phyloP scores from a whole-genome alignment of 768 basidiomycete species.

The Kwoniella sp. region DNA sequence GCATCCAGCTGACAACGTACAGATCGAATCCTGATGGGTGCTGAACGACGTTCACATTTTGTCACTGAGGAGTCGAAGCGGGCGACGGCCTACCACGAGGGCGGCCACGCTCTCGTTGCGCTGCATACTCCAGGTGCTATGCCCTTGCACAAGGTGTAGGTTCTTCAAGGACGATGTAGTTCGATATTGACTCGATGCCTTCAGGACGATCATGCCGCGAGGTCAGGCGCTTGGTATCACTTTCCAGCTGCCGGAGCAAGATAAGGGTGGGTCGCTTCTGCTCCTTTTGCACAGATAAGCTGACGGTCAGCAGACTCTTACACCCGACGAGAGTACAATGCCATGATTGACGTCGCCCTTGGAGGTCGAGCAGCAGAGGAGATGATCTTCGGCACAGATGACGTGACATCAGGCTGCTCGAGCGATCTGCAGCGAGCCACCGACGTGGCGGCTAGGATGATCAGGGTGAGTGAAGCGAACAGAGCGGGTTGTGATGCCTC shows the following conservation, averaged over 20 bases:
- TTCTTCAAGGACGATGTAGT: no score
- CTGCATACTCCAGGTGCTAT: slow-evolving; percentile 91
- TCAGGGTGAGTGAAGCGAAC: slow-evolving; percentile 61
- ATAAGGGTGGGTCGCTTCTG: slow-evolving; percentile 38
- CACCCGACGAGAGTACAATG: slow-evolving; percentile 49
- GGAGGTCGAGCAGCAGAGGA: slow-evolving; percentile 95
- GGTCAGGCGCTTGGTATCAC: slow-evolving; percentile 77
- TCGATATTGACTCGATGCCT: neutral
- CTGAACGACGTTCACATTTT: slow-evolving; percentile 83
- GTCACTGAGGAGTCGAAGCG: slow-evolving; percentile 81
- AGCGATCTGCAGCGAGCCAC: slow-evolving; percentile 82
- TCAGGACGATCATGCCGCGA: slow-evolving; percentile 80
- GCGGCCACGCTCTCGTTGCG: slow-evolving; percentile 87
- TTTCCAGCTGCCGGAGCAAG: slow-evolving; percentile 51
- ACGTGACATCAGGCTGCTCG: slow-evolving; percentile 85
- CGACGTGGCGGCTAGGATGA: slow-evolving; percentile 74
- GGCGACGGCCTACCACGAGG: slow-evolving; percentile 93
- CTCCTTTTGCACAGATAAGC: slow-evolving; percentile 1
- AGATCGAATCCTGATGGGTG: slow-evolving; percentile 96
- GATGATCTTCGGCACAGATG: slow-evolving; percentile 80
- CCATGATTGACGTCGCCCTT: slow-evolving; percentile 79
- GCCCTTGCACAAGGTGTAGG: slow-evolving; percentile 85
- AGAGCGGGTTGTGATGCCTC: neutral
- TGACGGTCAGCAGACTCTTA: slow-evolving; percentile 39
- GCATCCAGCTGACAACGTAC: slow-evolving; percentile 41